Base-by-base conservation (phyloP, 148 eudicot genomes). In the Mesembryanthemum crystallinum region DNA sequence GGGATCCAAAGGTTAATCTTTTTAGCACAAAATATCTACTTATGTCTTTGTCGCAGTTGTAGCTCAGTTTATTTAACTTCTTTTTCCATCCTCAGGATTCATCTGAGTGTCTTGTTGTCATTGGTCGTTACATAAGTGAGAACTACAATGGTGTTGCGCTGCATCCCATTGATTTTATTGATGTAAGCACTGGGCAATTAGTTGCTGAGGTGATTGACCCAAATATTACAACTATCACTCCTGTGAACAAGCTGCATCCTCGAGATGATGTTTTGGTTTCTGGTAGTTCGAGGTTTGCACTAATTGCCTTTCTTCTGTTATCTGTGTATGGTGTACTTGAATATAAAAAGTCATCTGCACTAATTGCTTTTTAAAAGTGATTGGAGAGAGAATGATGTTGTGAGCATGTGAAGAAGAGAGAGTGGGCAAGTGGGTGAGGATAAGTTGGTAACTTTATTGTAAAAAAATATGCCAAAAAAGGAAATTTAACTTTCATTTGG, bases 41-140 rank as follows among this genome's bases (percentile, higher is more conserved):
- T n/a, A n/a, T n/a, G n/a, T 27, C 14, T 14, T 8, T 64, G 32
- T 37, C 28, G 61, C 67, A 68, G 62, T 63, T 62, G 23, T 67
- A 60, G 27, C 57, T 29, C 28, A 20, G 42, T 24, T 23, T 13
- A 37, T 29, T n/a, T n/a, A n/a, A 43, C 20, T 59, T 17, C 65
- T 47, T 11, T 47, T 62, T 52, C 65, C 54, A 63, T 76, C 30
- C 75, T 77, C 88, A 95, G 99, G 99, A 95, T 80, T 72, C 88
- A n/a, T 82, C 94, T 9, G 99, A 95, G 85, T 95, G 96, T 76
- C 96, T 95, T 67, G 96, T 82, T 75, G 97, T 95, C 45, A 85
- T 95, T 81, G 97, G 99, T 66, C 94, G 99, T 67, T 92, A 95
- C 86, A 95, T 95, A 69, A 92, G 97, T 77, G 97, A 95, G 83